Evolutionary conservation across 768 basidiomycete genomes (phyloP), one percentile per base, ranked within the genome.

Genomic region (Boletus reticuloceps): DNA sequence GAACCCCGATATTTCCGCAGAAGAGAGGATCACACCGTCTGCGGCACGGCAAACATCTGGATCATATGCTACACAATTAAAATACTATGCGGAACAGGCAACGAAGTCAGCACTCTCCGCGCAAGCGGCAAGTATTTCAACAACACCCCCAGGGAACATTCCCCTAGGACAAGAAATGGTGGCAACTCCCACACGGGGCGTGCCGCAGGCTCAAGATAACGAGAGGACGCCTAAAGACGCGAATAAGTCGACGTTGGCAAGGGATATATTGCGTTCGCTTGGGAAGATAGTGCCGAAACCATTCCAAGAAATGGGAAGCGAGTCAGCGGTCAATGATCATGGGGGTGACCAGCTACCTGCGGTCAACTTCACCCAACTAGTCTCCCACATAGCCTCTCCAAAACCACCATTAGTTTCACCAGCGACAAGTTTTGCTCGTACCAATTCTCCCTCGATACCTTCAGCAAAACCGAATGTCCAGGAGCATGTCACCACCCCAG

Each of bases 191-290:
- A 41, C 36, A 40, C 50, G 43, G 42, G 47, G 46, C 19, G 39
- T 17, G 5, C 32, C 46, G 25, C 48, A 46, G 19, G 20, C 14
- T 25, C 47, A 39, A 20, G 22, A 46, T 20, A 44, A 31, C n/a
- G 20, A 17, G 20, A 70, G 64, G 41, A 68, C 70, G 1, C 73
- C 72, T 16, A 67, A 65, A 34, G 68, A 81, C 29, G 82, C 80
- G 7, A 75, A 83, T 62, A 79, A 73, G 58, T 77, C 69, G 44
- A 74, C 73, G 41, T 73, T 88, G 27, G 85, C 85, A 3, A 76
- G 72, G 42, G 83, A 85, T 65, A 72, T 88, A 43, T 58, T 88
- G 20, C 76, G 75, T 42, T 81, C 83, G 8, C 73, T 87, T 5
- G 78, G 79, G 17, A 56, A 57, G 43, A 56, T 60, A 22, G 27